Evolutionary conservation across 768 basidiomycete genomes (phyloP), one percentile per base, ranked within the genome.

Genomic region (Pisolithus microcarpus): DNA sequence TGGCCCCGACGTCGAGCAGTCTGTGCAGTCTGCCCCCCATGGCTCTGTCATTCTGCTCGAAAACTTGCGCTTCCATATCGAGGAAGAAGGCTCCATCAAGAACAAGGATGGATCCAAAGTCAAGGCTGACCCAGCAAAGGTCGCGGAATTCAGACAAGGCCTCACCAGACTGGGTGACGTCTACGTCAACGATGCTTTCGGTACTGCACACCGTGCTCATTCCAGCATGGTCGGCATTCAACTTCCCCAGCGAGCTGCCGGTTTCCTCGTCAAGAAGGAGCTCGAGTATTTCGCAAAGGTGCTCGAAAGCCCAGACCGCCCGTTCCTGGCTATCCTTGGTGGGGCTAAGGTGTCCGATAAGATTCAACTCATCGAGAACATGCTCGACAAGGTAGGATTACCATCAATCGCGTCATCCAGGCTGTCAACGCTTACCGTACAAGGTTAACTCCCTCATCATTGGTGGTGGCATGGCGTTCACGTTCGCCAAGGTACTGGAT

Each of bases 271-370:
- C 77, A 96, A 94, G 75, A 97, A 97, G 72, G 95, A 99, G 70
- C 83, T 99, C 59, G 94, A 97, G 61, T 99, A 85, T 77, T 98
- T 99, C 69, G 91, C 95, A 43, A 99, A 97, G 72, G 95, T 91
- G 49, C 80, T 99, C 28, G 95, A 99, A 67, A 83, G 77, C 58
- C 95, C 95, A 18, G 92, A 95, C 61, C 75, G 88, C 38, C 95
- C 95, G 13, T 99, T 99, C 86, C 79, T 99, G 48, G 95, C 94
- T 46, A 99, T 98, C 65, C 84, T 98, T 50, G 95, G 95, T 60
- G 95, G 95, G 64, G 95, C 95, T 50, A 99, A 99, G 74, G 92
- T 99, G 43, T 95, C 92, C 16, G 95, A 99, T 74, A 99, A 99
- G 75, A 96, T 99, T 59, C 90, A 93, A 67, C 76, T 99, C 52